A percentile compares a stretch with the other conserved stretches of the same genome.
phyloP scores from a whole-genome alignment of 2,329 filamentous ascomycete genomes.

The Aspergillus latus region DNA sequence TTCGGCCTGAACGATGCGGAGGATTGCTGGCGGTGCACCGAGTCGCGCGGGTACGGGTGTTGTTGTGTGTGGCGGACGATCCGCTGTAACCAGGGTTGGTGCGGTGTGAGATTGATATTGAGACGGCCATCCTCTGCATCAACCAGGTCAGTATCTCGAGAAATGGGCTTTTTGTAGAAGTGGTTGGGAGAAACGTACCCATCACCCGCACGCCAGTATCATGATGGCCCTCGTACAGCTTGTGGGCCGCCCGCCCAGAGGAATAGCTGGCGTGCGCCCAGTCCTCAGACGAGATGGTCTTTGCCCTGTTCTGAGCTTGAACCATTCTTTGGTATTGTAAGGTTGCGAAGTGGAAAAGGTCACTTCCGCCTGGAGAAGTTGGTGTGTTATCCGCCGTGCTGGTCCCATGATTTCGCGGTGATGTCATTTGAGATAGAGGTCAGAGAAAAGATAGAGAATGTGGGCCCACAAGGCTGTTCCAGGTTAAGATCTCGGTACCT shows the following conservation, averaged over 20 bases:
- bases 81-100: slow-evolving; percentile 63
- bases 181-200: slow-evolving; percentile 11
- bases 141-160: not conserved
- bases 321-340: not conserved
- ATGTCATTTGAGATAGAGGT: not conserved
- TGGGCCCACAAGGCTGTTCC: not conserved
- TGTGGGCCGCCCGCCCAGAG: not conserved
- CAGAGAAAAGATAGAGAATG: not conserved
- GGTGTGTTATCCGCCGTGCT: not conserved
- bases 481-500: not conserved
- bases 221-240: not conserved
- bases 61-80: slow-evolving; percentile 57
- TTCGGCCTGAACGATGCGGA: not conserved
- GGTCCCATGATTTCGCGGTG: not conserved
- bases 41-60: slow-evolving; percentile 3
- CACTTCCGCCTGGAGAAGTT: not conserved
- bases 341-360: not conserved
- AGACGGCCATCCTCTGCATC: slow-evolving; percentile 70
- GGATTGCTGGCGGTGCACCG: slow-evolving; percentile 5
- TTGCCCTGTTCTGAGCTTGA: not conserved
- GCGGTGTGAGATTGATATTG: slow-evolving; percentile 76
- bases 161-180: not conserved
- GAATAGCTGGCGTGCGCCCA: slow-evolving; percentile 2
- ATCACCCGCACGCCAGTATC: slow-evolving; percentile 23
- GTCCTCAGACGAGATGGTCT: slow-evolving; percentile 6